Base-by-base conservation (phyloP, 2,329 filamentous ascomycete genomes). In the Didymosphaeria variabile region DNA sequence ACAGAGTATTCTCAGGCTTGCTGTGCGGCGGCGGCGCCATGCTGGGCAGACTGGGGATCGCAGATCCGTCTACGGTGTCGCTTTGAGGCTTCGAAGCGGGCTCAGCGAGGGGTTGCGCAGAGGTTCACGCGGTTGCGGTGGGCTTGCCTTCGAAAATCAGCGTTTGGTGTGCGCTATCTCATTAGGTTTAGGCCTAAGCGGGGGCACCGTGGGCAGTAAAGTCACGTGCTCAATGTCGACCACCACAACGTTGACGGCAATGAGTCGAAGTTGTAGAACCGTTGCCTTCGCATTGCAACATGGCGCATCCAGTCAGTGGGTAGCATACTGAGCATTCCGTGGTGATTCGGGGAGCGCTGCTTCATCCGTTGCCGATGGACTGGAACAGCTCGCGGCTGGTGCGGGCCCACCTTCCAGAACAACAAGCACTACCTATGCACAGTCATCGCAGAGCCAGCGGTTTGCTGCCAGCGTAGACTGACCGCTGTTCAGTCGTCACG, bases 11-110 rank as follows among this genome's bases (percentile, higher is more conserved):
- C 86, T 99, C 95, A 78, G 95, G 95, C 83, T 97, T 97, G 80
- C 95, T 94, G 81, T 98, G 93, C 72, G 93, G 91, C 84, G 94
- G 94, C 80, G 95, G 95, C 86, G 95, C 93, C 95, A 94, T 90
- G 78, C 75, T 88, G 80, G 77, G 76, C 74, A 73, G 65, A 58
- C 54, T 62, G 63, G 67, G 57, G 63, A 62, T 65, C 56, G 65
- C 54, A 59, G 64, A 65, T 72, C 69, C 67, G 66, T 65, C 69
- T 70, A 60, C 70, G 61, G 67, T 62, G 67, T 69, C 67, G 72
- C 70, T 66, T 62, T 63, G 66, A 67, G 68, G 66, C 69, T 72
- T 68, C 50, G 40, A 54, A 70, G 72, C 68, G 64, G 65, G 67
- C 69, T 68, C 63, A 65, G 67, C 67, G 70, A 72, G 55, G 49